Evolutionary conservation across 169 alveolate genomes (phyloP).

Genomic region (Perkinsus olseni): DNA sequence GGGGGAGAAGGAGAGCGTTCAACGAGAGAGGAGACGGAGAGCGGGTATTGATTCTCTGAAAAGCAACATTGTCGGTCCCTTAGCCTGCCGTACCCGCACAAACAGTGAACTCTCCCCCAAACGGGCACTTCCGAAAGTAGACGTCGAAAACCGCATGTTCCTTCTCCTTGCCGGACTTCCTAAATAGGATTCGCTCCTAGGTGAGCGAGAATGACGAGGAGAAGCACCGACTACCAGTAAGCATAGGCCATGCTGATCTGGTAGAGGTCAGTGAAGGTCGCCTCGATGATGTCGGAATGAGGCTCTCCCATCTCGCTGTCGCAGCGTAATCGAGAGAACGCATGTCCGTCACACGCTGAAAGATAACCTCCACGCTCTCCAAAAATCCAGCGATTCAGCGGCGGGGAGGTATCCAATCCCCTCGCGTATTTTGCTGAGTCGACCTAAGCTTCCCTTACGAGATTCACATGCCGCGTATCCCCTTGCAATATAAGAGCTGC

Average conservation of each 20-base stretch:
- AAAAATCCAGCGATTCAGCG: too few species aligned
- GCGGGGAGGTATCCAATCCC: not conserved
- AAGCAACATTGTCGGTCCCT: not conserved
- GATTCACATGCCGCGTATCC: not conserved
- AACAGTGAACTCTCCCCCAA: constrained; percentile 66
- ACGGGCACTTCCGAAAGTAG: constrained; percentile 75
- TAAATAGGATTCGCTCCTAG: too few species aligned
- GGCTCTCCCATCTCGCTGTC: not conserved
- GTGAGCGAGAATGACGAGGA: too few species aligned
- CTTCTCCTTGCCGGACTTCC: constrained; percentile 42
- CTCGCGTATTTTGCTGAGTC: not conserved
- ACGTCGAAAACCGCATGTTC: constrained; percentile 67
- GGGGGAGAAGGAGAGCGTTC: too few species aligned
- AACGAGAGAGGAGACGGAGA: too few species aligned
- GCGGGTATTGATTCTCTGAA: too few species aligned
- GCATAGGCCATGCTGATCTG: constrained; percentile 36
- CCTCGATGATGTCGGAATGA: constrained; percentile 1
- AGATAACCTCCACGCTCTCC: not conserved
- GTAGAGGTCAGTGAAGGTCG: constrained; percentile 24
- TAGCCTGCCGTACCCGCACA: constrained; percentile 40
- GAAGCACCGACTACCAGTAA: too few species aligned
- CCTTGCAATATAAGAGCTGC: not conserved
- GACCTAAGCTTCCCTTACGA: not conserved
- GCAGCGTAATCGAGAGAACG: not conserved
- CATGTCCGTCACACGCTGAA: not conserved